Base-by-base conservation (phyloP, 1,284 basidiomycete genomes). In the Trametes hirsuta region DNA sequence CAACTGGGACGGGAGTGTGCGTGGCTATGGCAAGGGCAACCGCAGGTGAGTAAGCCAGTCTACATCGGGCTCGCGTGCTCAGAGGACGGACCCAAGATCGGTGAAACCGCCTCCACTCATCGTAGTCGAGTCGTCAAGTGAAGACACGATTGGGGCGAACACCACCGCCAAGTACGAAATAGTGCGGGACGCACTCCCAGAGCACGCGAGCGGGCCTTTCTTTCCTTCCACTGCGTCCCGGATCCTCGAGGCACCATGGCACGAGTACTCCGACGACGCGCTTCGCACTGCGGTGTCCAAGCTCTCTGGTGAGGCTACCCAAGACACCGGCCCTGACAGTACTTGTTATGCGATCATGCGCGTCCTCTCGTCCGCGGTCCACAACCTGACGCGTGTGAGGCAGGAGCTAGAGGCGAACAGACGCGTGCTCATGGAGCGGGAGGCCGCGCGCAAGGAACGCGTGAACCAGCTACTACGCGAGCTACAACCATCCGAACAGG, bases 261-360 rank as follows among this genome's bases (percentile, higher is more conserved):
- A 91, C 68, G 82, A 85, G 46, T 85, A 84, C 66, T 84, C 87
- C 1, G 89, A 92, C 72, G 83, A 88, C 50, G 85, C 81, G 1
- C 87, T 93, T 45, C 83, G 87, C 62, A 75, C 79, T 6, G 79
- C 83, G 2, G 81, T 93, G 18, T 80, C 86, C 0, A 73, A 72
- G 18, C 71, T 86, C 34, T 68, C 75, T 52, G 60, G 69, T 8
- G 67, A 76, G 4, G 75, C 80, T 34, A 78, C 83, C 0, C 80
- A 81, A 1, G 76, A 80, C 4, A 78, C 83, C 45, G 69, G 72
- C 2, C 69, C 80, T 5, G 70, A 65, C n/a, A 81, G 88, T 66
- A 86, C 88, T 0, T 90, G 90, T 66, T 85, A 89, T 63, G 76
- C 84, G 0, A 81, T 85, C 1, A 67, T 93, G 14, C 83, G 90